phyloP scores from a whole-genome alignment of 768 basidiomycete genomes.

The Suillus brevipes region DNA sequence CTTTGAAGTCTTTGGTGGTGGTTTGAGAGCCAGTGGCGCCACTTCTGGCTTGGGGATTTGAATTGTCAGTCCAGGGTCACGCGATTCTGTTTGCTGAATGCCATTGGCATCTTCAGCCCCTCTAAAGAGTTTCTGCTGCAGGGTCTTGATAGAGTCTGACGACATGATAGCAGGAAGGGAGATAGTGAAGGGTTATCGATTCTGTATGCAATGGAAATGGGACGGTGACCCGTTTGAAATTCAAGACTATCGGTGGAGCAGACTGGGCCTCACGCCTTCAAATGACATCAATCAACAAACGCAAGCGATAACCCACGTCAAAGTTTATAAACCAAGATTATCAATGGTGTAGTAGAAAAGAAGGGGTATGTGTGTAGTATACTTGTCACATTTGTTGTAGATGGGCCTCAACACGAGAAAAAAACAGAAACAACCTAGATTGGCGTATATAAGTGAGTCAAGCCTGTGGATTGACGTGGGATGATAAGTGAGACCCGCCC shows the following conservation, averaged over 20 bases:
- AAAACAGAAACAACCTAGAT: not conserved
- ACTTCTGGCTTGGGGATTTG: conserved; percentile 60
- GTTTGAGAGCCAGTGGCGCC: conserved; percentile 28
- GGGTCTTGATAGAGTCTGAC: conserved; percentile 53
- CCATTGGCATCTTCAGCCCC: conserved; percentile 32
- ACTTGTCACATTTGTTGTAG: conserved; percentile 13
- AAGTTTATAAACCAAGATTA: conserved; percentile 3
- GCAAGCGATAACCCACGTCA: not conserved
- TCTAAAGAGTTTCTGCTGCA: conserved; percentile 75
- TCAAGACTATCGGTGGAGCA: conserved; percentile 7
- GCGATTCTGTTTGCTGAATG: conserved; percentile 21
- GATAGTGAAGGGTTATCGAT: conserved; percentile 9
- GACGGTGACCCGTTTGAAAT: conserved; percentile 22
- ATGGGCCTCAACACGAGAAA: conserved; percentile 3
- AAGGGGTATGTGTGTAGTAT: conserved; percentile 26
- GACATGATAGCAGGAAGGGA: conserved; percentile 35
- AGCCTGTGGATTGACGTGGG: conserved; percentile 13
- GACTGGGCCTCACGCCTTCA: not conserved
- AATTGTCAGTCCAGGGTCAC: conserved; percentile 54
- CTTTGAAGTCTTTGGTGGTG: conserved; percentile 50
- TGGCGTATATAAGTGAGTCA: conserved; percentile 9
- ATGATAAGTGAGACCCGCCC: conserved; percentile 27
- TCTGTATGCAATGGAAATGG: not conserved
- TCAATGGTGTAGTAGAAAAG: conserved; percentile 10
- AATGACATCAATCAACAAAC: not conserved